Evolutionary conservation across 2,329 filamentous ascomycete genomes (phyloP), one percentile per base, ranked within the genome.

Genomic region (Exserohilum turcica): DNA sequence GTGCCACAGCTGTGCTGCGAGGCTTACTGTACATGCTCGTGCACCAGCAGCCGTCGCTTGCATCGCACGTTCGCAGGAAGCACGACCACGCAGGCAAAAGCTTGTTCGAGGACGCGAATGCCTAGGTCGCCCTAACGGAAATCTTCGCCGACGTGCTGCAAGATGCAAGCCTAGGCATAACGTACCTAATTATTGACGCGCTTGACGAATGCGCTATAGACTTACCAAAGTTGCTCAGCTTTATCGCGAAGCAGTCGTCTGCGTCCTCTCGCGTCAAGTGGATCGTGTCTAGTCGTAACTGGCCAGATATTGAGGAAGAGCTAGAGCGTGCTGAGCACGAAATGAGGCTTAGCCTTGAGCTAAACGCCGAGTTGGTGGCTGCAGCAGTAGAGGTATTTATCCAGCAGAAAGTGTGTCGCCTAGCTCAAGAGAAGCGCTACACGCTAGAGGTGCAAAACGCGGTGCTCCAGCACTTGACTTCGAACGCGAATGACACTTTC

Each of bases 1-100:
- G 57, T 40, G 74, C 74, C 0, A 68, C 60, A 0, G 67, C 77
- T 2, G 73, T 81, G 0, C 54, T 82, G 2, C 71, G 76, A 0
- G 77, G 80, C 0, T 63, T 82, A 0, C 66, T 81, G 1, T 80
- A 71, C 31, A 37, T 75, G 10, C 65, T 83, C 0, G 45, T 76
- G 3, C 33, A 54, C 1, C 62, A 76, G 50, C 61, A 77, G 2
- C 68, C 65, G 18, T 61, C 56, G 3, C 68, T 80, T 1, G 24
- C 16, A 6, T 3, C 9, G 13, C 50, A 60, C 16, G 13, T 60
- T 6, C 53, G 50, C 6, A 47, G 64, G 7, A 66, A 69, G 37
- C 76, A 79, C 40, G 50, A 54, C 15, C 19, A 45, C 10, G 51
- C 55, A 7, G 55, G 47, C 27, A 54, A 51, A 40, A 21, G n/a